phyloP scores from a whole-genome alignment of 2,329 filamentous ascomycete genomes.

The Cephalotrichum gorgonifer region DNA sequence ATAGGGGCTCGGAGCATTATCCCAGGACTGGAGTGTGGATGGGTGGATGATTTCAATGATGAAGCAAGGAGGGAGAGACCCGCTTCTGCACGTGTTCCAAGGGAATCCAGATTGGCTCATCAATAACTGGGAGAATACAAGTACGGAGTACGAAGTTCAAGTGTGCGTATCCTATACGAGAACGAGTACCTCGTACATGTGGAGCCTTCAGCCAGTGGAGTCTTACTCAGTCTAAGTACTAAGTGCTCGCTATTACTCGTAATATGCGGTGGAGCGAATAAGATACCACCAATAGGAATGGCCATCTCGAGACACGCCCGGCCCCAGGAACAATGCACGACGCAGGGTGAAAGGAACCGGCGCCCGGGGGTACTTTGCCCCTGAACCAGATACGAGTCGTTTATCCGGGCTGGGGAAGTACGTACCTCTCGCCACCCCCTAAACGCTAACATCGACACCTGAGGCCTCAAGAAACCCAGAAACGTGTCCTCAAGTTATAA shows the following conservation, averaged over 20 bases:
- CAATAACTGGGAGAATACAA: no score
- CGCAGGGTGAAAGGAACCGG: not conserved
- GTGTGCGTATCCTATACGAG: no score
- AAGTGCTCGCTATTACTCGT: no score
- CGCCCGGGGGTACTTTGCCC: not conserved
- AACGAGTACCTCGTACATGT: no score
- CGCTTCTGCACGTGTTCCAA: not conserved
- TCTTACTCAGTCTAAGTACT: no score
- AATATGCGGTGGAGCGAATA: not conserved
- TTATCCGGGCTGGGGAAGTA: not conserved
- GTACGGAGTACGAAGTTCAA: no score
- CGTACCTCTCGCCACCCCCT: not conserved
- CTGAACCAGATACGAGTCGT: not conserved
- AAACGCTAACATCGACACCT: not conserved
- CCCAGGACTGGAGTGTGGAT: no score
- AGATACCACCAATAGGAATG: not conserved
- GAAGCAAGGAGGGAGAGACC: not conserved
- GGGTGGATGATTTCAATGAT: no score
- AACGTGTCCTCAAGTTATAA: slow-evolving; percentile 24
- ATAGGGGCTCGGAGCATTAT: no score
- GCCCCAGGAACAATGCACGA: not conserved
- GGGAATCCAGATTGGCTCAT: not conserved
- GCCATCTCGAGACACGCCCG: not conserved
- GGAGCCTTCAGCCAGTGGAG: no score
- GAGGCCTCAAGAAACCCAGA: not conserved